A percentile compares a stretch with the other conserved stretches of the same genome.
Conservation (phyloP, 179 eudicot genomes). For the Gypsophila paniculata region DNA sequence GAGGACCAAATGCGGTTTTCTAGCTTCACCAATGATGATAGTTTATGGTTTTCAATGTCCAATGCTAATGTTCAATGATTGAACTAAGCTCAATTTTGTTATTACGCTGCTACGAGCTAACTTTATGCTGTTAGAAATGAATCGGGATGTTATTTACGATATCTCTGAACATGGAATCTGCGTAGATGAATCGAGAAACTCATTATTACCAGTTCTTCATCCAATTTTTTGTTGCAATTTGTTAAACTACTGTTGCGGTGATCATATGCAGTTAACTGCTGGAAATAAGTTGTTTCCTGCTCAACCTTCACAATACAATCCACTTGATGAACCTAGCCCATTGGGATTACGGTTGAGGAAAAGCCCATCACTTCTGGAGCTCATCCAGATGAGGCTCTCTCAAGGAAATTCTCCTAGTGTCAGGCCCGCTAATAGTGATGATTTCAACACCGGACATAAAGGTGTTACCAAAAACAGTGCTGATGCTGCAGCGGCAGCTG, state of each 20-base stretch:
- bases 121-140: not conserved
- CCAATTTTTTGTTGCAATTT: not conserved
- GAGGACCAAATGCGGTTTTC: not conserved
- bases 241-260: not conserved
- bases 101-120: not conserved
- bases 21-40: not conserved
- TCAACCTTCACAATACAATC: constrained; percentile 59
- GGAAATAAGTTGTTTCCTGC: constrained; percentile 31
- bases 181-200: not conserved
- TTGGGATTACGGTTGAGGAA: constrained; percentile 78
- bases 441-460: constrained; percentile 28
- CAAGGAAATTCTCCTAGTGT: constrained; percentile 39
- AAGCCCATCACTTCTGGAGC: constrained; percentile 80
- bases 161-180: not conserved
- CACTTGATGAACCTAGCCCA: constrained; percentile 89
- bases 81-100: not conserved
- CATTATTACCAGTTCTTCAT: not conserved
- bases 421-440: constrained; percentile 25
- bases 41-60: too few species aligned
- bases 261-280: constrained; percentile 26
- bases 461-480: constrained; percentile 30
- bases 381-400: constrained; percentile 77
- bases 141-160: not conserved
- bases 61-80: too few species aligned
- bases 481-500: constrained; percentile 1